Evolutionary conservation across 2,329 filamentous ascomycete species (phyloP), one percentile per base, ranked within the genome.

Genomic region (Claviceps sp.): DNA sequence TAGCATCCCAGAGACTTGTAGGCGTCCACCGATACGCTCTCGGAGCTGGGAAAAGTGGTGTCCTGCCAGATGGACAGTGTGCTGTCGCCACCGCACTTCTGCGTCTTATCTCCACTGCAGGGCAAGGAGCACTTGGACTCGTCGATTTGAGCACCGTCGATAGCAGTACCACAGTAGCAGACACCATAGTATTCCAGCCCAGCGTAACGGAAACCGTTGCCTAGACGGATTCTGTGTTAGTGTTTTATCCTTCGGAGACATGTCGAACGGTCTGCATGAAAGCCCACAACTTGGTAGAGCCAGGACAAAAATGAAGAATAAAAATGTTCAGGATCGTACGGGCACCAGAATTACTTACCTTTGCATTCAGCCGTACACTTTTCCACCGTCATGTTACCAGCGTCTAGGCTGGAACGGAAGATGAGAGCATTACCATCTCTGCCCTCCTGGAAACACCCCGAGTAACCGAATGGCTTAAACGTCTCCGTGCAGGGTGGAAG

Each of bases 1-100:
- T 76, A 83, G 67, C 83, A 87, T 52, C 83, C 83, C n/a, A 76
- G 62, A 56, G 79, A 74, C 44, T 69, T 67, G 71, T 81, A 86
- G 45, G 73, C 69, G 50, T 69, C 68, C 45, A 75, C 67, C 23
- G 71, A 73, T 26, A 74, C 62, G 22, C 64, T 67, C 55, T 73
- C 61, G 54, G 66, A 64, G 23, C 68, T 65, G 47, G 68, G 60
- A 57, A 74, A 76, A 34, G 72, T 76, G 3, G 72, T 68, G 47
- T 77, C 74, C 59, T 72, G 64, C 59, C 67, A 77, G 59, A 75
- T 54, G 2, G 74, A 75, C 53, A 79, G 71, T 36, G 63, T 59
- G 8, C 67, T 65, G 51, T 71, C 66, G 17, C 74, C 72, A 50
- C 76, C 76, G 54, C 76, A 79, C 26, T 54, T 66, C 60, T 74